Conservation (phyloP, 2,329 filamentous ascomycete genomes). For the Penicillium sp. region DNA sequence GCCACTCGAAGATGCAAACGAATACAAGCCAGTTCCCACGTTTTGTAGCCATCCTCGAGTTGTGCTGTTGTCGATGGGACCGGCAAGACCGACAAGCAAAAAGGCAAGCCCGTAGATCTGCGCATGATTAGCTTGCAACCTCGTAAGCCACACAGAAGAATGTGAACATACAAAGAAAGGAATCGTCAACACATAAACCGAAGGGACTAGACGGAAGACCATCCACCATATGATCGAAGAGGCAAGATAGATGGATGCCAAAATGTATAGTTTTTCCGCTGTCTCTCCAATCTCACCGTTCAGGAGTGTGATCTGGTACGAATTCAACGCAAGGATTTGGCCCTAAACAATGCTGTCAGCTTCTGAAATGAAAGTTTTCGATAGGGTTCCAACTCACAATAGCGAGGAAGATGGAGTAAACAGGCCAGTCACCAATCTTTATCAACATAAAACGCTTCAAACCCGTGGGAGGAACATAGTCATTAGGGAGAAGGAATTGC, state of each 20-base stretch:
- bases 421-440: conserved; percentile 66
- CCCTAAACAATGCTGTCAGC: conserved; percentile 31
- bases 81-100: conserved; percentile 50
- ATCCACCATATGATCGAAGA: conserved; percentile 68
- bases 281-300: conserved; percentile 67
- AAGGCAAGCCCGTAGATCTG: conserved; percentile 66
- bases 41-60: conserved; percentile 59
- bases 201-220: conserved; percentile 63
- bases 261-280: conserved; percentile 64
- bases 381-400: conserved; percentile 43
- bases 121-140: neutral
- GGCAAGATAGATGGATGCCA: conserved; percentile 64
- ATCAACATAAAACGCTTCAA: conserved; percentile 61
- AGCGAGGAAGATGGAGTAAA: conserved; percentile 67
- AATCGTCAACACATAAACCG: conserved; percentile 61
- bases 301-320: conserved; percentile 71
- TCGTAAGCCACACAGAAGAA: neutral
- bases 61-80: neutral
- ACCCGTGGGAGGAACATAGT: conserved; percentile 64
- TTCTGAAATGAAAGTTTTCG: neutral
- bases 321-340: conserved; percentile 69
- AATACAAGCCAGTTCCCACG: conserved; percentile 66
- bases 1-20: conserved; percentile 67
- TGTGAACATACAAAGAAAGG: conserved; percentile 56
- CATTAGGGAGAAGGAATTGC: conserved; percentile 62